A percentile compares a stretch with the other conserved stretches of the same genome.
Evolutionary conservation across 352 stramenopile genomes (phyloP).

Genomic region (Globisporangium carolinianum): DNA sequence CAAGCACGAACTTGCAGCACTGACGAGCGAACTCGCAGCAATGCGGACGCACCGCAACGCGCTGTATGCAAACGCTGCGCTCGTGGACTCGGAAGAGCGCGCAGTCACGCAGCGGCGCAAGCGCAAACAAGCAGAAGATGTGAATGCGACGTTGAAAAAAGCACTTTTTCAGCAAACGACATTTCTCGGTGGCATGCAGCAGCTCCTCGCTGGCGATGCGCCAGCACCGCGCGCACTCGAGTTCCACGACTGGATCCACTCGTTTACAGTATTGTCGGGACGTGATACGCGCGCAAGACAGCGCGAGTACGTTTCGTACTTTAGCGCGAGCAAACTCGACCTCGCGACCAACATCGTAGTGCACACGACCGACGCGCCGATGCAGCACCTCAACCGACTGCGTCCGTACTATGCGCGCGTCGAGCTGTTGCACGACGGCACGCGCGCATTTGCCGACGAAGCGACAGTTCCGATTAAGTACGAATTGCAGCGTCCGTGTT

Average conservation of each 20-base stretch:
- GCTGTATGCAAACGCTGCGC: conserved; percentile 32
- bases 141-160: conserved; percentile 51
- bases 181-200: conserved; percentile 46
- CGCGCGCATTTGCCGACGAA: conserved; percentile 25
- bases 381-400: conserved; percentile 15
- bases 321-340: conserved; percentile 55
- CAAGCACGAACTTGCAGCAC: conserved; percentile 31
- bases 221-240: conserved; percentile 40
- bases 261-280: conserved; percentile 45
- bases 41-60: conserved; percentile 36
- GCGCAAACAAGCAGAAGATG: conserved; percentile 44
- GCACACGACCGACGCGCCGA: conserved; percentile 37
- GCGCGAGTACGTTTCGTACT: conserved; percentile 36
- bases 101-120: conserved; percentile 58
- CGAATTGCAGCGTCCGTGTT: conserved; percentile 23
- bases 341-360: conserved; percentile 45
- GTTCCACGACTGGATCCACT: conserved; percentile 75
- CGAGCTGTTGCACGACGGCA: conserved; percentile 48
- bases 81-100: conserved; percentile 50
- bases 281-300: conserved; percentile 7
- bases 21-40: conserved; percentile 32
- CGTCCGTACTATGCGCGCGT: conserved; percentile 33
- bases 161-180: conserved; percentile 63
- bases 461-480: conserved; percentile 24
- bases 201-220: conserved; percentile 28